Base-by-base conservation (phyloP, 2,329 filamentous ascomycete genomes). In the Talaromyces rugulosus region DNA sequence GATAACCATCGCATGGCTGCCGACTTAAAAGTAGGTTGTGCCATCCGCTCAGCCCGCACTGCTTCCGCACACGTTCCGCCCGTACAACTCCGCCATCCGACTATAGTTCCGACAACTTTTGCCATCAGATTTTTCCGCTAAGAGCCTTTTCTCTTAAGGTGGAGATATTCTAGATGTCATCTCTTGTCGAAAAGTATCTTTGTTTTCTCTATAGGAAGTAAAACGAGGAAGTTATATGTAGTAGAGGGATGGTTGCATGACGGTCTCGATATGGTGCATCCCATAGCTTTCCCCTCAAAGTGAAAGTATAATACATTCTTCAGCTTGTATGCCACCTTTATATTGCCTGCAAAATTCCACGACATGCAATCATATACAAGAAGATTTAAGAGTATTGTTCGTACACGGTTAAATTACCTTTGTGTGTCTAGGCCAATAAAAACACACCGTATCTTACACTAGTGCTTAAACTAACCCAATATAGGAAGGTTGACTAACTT, bases 1-100 rank as follows among this genome's bases (percentile, higher is more conserved):
- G 23, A 23, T 23, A 23, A 23, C 23, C 23, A 23, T 23, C 23
- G 23, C 6, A 31, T 28, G 18, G 42, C 11, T 28, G 33, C 23
- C 6, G 34, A 33, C 27, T 50, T 50, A 31, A 57, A 57, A 23
- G 23, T 57, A 50, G 23, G 27, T 8, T 23, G 5, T 12, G 28
- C 42, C 28, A 44, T 7, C 55, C 55, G 55, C 55, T 57, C 55
- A 57, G 23, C n/a, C 40, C 55, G 55, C 55, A 47, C 27, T 7
- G 42, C 36, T 44, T 57, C 55, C 40, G 55, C 55, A 47, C 55
- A 33, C 12, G 8, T 57, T 57, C 55, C 55, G 40, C 12, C 4
- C 18, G 9, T 23, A 27, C 44, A 11, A 27, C 18, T 12, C 11
- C 18, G 18, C 9, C 7, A 12, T 51, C 9, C 44, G 44, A 40